A percentile compares a stretch with the other conserved stretches of the same genome.
phyloP scores from a whole-genome alignment of 225 moss, liverwort and hornwort species.

The Sphagnum tenellum region DNA sequence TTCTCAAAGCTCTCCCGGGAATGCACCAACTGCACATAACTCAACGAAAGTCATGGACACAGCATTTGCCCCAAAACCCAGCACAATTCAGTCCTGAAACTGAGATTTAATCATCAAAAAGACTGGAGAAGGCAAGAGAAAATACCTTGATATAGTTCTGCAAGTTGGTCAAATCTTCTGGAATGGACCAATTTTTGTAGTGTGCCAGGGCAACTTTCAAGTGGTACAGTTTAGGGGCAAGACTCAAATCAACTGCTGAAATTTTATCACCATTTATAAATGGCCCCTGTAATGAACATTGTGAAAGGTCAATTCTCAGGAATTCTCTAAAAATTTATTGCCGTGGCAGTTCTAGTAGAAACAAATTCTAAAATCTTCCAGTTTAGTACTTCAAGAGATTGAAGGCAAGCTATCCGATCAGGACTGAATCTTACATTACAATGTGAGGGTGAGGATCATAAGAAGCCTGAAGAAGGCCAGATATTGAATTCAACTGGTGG shows the following conservation, averaged over 20 bases:
- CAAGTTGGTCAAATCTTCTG: constrained; percentile 41
- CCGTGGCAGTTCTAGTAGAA: too few relatives aligned
- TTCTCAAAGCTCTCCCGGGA: constrained; percentile 69
- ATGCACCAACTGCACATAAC: constrained; percentile 47
- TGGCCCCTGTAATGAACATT: constrained; percentile 44
- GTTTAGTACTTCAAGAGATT: too few relatives aligned
- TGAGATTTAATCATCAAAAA: neutral
- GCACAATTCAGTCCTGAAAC: neutral
- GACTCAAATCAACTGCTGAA: constrained; percentile 61
- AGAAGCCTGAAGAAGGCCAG: too few relatives aligned
- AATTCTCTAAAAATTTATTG: too few relatives aligned
- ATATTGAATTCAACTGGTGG: too few relatives aligned
- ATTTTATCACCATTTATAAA: constrained; percentile 78
- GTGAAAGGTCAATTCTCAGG: too few relatives aligned
- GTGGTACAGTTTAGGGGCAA: constrained; percentile 88
- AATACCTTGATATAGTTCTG: constrained; percentile 60
- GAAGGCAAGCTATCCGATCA: neutral
- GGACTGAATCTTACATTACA: too few relatives aligned
- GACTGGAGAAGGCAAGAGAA: neutral
- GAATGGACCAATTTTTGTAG: constrained; percentile 84
- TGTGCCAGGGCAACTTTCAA: constrained; percentile 66
- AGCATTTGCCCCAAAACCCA: constrained; percentile 1
- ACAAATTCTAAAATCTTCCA: too few relatives aligned
- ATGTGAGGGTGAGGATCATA: too few relatives aligned
- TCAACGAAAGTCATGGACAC: neutral